These are phyloP conservation scores for Salix viminalis DNA, from an alignment of 345 rosid species.

Conservation along the genomic window DNA sequence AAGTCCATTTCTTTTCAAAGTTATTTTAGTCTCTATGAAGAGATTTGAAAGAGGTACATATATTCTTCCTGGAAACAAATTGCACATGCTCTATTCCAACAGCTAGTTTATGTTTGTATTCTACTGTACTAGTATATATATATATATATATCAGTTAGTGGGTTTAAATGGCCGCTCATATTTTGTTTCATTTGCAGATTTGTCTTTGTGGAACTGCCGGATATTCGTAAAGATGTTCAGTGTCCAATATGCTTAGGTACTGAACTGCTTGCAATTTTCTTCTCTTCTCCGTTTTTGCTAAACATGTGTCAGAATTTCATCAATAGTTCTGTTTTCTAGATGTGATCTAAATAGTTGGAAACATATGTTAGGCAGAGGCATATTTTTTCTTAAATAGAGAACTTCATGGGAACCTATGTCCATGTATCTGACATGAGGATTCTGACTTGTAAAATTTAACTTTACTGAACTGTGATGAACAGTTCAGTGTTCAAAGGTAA, in stretches of 20 bases:
- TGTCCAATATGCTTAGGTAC: constrained; percentile 95
- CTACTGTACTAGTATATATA: background rate
- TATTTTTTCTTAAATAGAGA: background rate
- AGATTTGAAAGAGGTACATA: background rate
- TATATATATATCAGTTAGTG: background rate
- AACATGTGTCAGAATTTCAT: background rate
- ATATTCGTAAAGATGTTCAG: constrained; percentile 74
- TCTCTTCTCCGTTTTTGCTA: background rate
- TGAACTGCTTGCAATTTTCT: constrained; percentile 12
- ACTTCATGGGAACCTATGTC: background rate
- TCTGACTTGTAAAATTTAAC: background rate
- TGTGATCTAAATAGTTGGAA: background rate
- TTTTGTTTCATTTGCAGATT: constrained; percentile 52
- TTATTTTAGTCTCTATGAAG: background rate
- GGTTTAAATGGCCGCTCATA: background rate
- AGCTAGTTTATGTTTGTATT: background rate
- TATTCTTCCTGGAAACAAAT: background rate
- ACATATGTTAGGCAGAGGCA: background rate
- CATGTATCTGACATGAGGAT: background rate
- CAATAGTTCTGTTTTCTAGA: background rate
- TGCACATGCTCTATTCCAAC: background rate
- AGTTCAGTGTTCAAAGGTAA: background rate
- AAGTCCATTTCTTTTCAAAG: background rate
- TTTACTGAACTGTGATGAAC: background rate
- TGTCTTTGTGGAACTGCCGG: constrained; percentile 56